Percentiles rank a stretch among this genome's conserved stretches.
These are phyloP conservation scores for Sanghuangporus weigelae DNA, from an alignment of 1,284 basidiomycete genomes.

Conservation along the genomic window DNA sequence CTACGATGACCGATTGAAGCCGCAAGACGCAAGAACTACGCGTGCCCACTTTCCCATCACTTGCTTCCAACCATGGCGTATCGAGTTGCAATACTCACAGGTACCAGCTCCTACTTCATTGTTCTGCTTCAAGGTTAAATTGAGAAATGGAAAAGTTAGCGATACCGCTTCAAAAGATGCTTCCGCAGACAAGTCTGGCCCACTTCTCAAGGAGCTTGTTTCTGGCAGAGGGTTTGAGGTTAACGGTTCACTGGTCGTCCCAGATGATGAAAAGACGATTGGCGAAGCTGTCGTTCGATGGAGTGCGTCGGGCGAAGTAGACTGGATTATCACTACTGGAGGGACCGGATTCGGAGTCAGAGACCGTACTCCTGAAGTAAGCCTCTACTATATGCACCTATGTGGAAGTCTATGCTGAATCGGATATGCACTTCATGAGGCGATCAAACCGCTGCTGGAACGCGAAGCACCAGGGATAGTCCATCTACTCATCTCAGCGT, in stretches of 20 bases:
- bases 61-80: conserved; percentile 1
- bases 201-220: conserved; percentile 51
- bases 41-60: neutral
- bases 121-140: neutral
- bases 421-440: conserved; percentile 37
- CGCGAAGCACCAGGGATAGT: conserved; percentile 76
- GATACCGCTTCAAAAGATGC: conserved; percentile 56
- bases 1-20: neutral
- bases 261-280: conserved; percentile 59
- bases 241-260: conserved; percentile 35
- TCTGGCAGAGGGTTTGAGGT: conserved; percentile 36
- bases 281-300: conserved; percentile 41
- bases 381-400: neutral
- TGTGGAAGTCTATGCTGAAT: neutral
- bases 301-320: conserved; percentile 40
- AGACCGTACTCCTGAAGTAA: conserved; percentile 79
- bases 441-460: conserved; percentile 65
- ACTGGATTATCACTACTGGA: conserved; percentile 78
- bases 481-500: conserved; percentile 65
- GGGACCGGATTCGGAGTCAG: conserved; percentile 82
- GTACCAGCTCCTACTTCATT: neutral
- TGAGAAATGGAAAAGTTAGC: conserved; percentile 43
- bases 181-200: conserved; percentile 59
- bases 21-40: neutral
- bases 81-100: conserved; percentile 12